Evolutionary conservation across 306 rosid genomes (phyloP).

Genomic region (Psophocarpus tetragonolobus): DNA sequence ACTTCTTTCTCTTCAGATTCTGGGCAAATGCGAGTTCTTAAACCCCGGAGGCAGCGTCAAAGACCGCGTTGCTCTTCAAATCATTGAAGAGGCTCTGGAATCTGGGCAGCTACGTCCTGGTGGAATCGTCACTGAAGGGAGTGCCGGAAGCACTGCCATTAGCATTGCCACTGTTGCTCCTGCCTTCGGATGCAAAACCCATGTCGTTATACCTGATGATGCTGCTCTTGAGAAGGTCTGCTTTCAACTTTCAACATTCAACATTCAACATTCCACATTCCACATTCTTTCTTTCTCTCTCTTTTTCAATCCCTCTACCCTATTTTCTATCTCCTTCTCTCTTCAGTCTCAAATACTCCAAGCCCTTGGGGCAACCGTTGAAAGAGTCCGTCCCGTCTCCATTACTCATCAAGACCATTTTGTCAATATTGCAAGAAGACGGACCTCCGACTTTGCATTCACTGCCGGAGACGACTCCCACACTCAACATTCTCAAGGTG

Average conservation of each 20-base stretch:
- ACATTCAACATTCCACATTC: too few relatives aligned
- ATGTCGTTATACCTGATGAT: slow-evolving; percentile 93
- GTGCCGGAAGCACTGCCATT: slow-evolving; percentile 94
- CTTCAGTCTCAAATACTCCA: slow-evolving; percentile 81
- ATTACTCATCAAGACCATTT: slow-evolving; percentile 87
- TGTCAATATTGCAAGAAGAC: slow-evolving; percentile 82
- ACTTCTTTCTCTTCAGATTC: slow-evolving; percentile 47
- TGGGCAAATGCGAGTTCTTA: slow-evolving; percentile 93
- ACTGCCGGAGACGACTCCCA: too few relatives aligned
- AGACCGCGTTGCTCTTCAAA: slow-evolving; percentile 86
- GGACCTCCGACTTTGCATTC: slow-evolving; percentile 59
- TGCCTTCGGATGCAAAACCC: slow-evolving; percentile 87
- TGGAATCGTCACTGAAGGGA: slow-evolving; percentile 91
- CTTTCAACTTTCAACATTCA: too few relatives aligned
- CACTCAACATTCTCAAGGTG: slow-evolving; percentile 68
- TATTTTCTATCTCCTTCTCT: too few relatives aligned
- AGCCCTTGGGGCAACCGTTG: slow-evolving; percentile 87
- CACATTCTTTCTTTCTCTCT: too few relatives aligned
- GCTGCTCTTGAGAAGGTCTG: slow-evolving; percentile 96
- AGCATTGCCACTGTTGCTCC: slow-evolving; percentile 95
- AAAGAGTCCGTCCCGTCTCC: slow-evolving; percentile 92
- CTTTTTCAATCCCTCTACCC: too few relatives aligned
- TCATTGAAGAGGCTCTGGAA: slow-evolving; percentile 85
- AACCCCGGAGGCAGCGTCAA: slow-evolving; percentile 98
- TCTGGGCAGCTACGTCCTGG: slow-evolving; percentile 70